Evolutionary conservation across 768 basidiomycete genomes (phyloP), one percentile per base, ranked within the genome.

Genomic region (Russula emetica): DNA sequence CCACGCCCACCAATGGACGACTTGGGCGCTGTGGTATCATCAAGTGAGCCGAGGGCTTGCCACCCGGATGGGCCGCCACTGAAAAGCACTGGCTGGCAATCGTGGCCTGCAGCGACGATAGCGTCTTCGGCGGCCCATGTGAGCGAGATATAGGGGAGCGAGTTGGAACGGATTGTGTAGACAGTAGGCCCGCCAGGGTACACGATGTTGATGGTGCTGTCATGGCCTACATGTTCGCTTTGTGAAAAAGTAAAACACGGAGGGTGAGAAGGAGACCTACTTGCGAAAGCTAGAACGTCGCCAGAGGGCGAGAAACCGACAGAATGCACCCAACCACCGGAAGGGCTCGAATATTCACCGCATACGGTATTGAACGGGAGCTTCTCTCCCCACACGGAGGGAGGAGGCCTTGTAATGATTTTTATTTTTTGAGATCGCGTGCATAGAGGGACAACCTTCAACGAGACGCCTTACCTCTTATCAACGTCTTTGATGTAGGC

Each of bases 401-500:
- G 84, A 45, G 86, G 79, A 22, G 96, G 97, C 71, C 95, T 96
- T 67, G 5, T 61, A 20, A 32, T 30, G n/a, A 3, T 42, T 40
- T 36, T n/a, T n/a, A n/a, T n/a, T n/a, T n/a, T n/a, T 40, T 30
- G 54, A 62, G 36, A 42, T 42, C 3, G 18, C 36, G n/a, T n/a
- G 2, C 60, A 53, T 32, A 24, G 22, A 14, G 7, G 28, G 9
- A 26, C 49, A 50, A 16, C 8, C 16, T 3, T 51, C 51, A 13
- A 59, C 10, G 40, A 55, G 26, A 7, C 6, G 28, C 71, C 80
- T 67, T 68, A 90, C 96, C 87, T 90, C 71, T 91, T 85, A 72
- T 99, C 97, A 24, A 98, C 87, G 70, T 97, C 97, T 79, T 99
- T 99, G 78, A 98, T 95, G 75, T 93, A 98, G 4, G 94, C 97